phyloP scores from a whole-genome alignment of 495 filamentous ascomycete species.

The Penicillium diatomitis region DNA sequence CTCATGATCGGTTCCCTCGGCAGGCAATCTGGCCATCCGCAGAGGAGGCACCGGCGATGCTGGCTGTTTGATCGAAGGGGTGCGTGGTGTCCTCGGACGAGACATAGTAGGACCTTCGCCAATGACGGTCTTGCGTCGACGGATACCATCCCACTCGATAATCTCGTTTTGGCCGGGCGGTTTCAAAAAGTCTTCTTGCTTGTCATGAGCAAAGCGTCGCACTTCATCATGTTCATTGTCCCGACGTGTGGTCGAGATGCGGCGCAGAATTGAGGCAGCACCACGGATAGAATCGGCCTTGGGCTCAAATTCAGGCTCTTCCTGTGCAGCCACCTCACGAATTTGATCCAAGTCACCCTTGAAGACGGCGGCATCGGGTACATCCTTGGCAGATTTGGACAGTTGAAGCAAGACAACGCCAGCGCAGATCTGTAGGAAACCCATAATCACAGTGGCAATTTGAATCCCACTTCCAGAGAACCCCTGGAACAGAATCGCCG shows the following conservation, averaged over 20 bases:
- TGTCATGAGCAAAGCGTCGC: slow-evolving; percentile 69
- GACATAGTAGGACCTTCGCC: slow-evolving; percentile 37
- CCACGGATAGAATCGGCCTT: slow-evolving; percentile 96
- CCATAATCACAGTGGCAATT: slow-evolving; percentile 84
- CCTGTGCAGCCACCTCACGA: slow-evolving; percentile 85
- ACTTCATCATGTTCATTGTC: slow-evolving; percentile 77
- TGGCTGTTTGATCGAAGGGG: slow-evolving; percentile 38
- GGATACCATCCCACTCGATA: slow-evolving; percentile 89
- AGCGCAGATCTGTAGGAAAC: slow-evolving; percentile 88
- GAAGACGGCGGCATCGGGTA: slow-evolving; percentile 89
- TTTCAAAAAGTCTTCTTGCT: slow-evolving; percentile 57
- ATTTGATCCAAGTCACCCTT: slow-evolving; percentile 90
- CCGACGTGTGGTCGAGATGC: slow-evolving; percentile 65
- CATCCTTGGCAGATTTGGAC: slow-evolving; percentile 97
- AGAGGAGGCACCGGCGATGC: slow-evolving; percentile 76
- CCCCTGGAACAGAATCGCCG: slow-evolving; percentile 83
- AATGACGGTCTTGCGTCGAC: slow-evolving; percentile 67
- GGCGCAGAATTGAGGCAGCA: slow-evolving; percentile 77
- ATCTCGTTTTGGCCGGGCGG: slow-evolving; percentile 67
- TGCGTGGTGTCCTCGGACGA: slow-evolving; percentile 17
- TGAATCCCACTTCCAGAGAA: slow-evolving; percentile 78
- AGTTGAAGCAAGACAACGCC: slow-evolving; percentile 95
- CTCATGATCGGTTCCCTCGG: slow-evolving; percentile 39
- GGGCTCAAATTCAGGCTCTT: slow-evolving; percentile 89
- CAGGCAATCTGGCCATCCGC: slow-evolving; percentile 81